Evolutionary conservation across 176 grass and related monocot species (phyloP), one percentile per base, ranked within the genome.

Genomic region (Aegilops speltoides): DNA sequence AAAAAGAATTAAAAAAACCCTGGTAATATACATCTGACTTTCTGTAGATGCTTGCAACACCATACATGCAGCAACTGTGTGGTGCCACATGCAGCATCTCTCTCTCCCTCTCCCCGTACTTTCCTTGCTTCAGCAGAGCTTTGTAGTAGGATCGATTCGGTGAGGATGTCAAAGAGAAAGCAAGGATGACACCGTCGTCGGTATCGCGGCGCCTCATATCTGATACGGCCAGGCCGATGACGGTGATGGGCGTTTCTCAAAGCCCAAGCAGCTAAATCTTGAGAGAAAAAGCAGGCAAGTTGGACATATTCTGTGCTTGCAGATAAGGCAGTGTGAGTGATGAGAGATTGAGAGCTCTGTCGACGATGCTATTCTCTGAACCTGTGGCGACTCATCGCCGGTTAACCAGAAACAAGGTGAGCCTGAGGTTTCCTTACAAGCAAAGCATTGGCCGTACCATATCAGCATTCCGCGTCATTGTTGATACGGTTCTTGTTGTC

Each of bases 291-390:
- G 37, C 40, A 68, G 37, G 17, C 77, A 88, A 85, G 82, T 88
- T 81, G 86, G 38, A 76, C 31, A 85, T 38, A 91, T 91, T 88
- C 82, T 23, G 7, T 64, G 70, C 38, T 63, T 40, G 24, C 77
- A 79, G 76, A 91, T 88, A 85, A 91, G 28, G 76, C 17, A 24
- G 69, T 40, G 68, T 23, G 69, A 74, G 57, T 80, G 68, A 87
- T 78, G 37, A 80, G 29, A 24, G 86, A 66, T 56, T 82, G 86
- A 45, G 71, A 64, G 79, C 79, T 61, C 48, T 77, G 46, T 50
- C 52, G 73, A 86, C 52, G 79, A 86, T 88, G 81, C 85, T 88
- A 88, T 91, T 81, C 89, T 81, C 89, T 85, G 81, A 88, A 81
- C 69, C 77, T 81, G 82, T 69, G 50, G 48, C 68, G 62, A 81